Conservation (phyloP, 2,329 filamentous ascomycete genomes). For the Cadophora sp. region DNA sequence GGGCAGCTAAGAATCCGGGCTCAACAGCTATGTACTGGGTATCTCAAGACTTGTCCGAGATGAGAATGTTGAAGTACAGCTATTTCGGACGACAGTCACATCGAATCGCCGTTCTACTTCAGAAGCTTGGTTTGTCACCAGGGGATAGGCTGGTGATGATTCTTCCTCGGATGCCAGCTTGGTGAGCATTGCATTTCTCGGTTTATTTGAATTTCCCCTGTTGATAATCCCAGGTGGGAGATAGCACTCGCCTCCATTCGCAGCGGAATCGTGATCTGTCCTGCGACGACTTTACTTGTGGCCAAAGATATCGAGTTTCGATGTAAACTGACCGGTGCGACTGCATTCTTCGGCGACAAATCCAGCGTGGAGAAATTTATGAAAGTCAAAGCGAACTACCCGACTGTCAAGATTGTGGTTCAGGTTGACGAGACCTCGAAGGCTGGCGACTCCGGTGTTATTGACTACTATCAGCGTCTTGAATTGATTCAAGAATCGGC, state of each 20-base stretch:
- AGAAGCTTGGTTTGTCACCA: slow-evolving; percentile 41
- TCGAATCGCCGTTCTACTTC: slow-evolving; percentile 45
- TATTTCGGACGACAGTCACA: slow-evolving; percentile 48
- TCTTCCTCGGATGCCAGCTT: slow-evolving; percentile 46
- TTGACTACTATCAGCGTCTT: slow-evolving; percentile 8
- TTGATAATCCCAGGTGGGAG: slow-evolving; percentile 45
- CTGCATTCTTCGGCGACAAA: slow-evolving; percentile 48
- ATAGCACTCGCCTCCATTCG: slow-evolving; percentile 47
- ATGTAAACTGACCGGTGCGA: slow-evolving; percentile 44
- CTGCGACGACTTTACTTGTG: slow-evolving; percentile 47
- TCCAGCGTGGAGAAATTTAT: slow-evolving; percentile 46
- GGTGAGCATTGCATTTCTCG: slow-evolving; percentile 26
- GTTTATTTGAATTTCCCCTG: neutral
- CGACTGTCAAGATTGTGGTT: slow-evolving; percentile 44
- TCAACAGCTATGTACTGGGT: slow-evolving; percentile 49
- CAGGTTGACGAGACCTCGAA: slow-evolving; percentile 36
- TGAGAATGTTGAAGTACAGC: slow-evolving; percentile 43
- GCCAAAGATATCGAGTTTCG: slow-evolving; percentile 50
- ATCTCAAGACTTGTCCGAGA: slow-evolving; percentile 43
- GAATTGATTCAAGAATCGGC: neutral
- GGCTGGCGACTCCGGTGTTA: neutral
- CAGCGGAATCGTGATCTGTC: slow-evolving; percentile 47
- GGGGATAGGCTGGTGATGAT: slow-evolving; percentile 48
- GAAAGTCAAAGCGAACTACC: slow-evolving; percentile 42
- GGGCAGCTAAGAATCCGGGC: slow-evolving; percentile 42